phyloP scores from a whole-genome alignment of 129 eudicot species.

The sunflower (Helianthus annuus) region DNA sequence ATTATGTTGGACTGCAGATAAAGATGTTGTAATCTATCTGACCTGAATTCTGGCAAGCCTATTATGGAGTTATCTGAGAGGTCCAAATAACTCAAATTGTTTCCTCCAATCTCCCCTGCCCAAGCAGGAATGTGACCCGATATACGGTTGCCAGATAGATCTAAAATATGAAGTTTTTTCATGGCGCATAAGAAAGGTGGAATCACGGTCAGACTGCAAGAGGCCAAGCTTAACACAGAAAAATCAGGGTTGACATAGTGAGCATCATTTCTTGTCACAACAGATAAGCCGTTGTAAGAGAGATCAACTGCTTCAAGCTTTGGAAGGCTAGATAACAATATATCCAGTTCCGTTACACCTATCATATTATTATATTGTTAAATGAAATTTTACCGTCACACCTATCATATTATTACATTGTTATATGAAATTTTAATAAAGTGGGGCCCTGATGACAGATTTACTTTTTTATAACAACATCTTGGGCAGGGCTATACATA shows the following conservation, averaged over 20 bases:
- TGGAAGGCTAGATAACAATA: conserved; percentile 14
- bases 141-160: conserved; percentile 6
- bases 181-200: conserved; percentile 12
- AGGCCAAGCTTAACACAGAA: neutral
- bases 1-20: neutral
- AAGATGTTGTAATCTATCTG: neutral
- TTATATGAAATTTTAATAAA: no score
- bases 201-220: neutral
- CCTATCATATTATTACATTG: neutral
- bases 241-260: neutral
- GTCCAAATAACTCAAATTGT: conserved; percentile 3
- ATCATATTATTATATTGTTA: no score
- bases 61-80: conserved; percentile 21
- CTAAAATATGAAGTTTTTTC: conserved; percentile 3
- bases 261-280: no score
- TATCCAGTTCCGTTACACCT: neutral
- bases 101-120: conserved; percentile 18
- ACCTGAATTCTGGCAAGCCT: conserved; percentile 13
- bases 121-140: neutral
- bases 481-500: no score
- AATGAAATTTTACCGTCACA: neutral
- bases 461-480: no score
- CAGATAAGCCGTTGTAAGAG: conserved; percentile 3
- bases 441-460: no score
- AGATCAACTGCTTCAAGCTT: conserved; percentile 15